phyloP scores from a whole-genome alignment of 257 asterid species.

The Rauvolfia tetraphylla region DNA sequence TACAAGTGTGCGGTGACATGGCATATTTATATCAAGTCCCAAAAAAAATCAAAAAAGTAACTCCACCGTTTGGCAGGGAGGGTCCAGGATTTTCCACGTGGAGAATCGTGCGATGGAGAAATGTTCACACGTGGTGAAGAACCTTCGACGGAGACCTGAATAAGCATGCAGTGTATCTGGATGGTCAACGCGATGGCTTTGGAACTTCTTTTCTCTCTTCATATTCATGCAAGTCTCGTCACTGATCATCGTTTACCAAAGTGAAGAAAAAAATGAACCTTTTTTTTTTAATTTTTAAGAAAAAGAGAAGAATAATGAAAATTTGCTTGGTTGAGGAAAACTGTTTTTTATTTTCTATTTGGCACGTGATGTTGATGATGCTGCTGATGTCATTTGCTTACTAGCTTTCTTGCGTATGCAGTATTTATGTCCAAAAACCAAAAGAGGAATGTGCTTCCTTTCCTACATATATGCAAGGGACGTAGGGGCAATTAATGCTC shows the following conservation, averaged over 20 bases:
- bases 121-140: constrained; percentile 40
- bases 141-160: constrained; percentile 35
- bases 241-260: background rate
- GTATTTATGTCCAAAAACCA: no score
- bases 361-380: background rate
- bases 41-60: constrained; percentile 1
- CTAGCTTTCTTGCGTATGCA: no score
- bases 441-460: no score
- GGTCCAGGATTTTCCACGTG: constrained; percentile 25
- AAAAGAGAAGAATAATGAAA: background rate
- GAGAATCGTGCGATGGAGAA: constrained; percentile 26
- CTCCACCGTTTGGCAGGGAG: constrained; percentile 8
- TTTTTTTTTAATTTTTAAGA: no score
- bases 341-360: background rate
- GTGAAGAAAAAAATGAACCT: no score
- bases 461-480: no score
- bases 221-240: background rate
- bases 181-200: constrained; percentile 34
- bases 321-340: background rate
- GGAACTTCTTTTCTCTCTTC: constrained; percentile 1
- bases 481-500: no score
- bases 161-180: constrained; percentile 22
- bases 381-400: background rate
- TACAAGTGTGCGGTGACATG: constrained; percentile 28
- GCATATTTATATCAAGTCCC: constrained; percentile 28